These are phyloP conservation scores for Claviceps sp. DNA, from an alignment of 2,329 filamentous ascomycete species.

Conservation along the genomic window DNA sequence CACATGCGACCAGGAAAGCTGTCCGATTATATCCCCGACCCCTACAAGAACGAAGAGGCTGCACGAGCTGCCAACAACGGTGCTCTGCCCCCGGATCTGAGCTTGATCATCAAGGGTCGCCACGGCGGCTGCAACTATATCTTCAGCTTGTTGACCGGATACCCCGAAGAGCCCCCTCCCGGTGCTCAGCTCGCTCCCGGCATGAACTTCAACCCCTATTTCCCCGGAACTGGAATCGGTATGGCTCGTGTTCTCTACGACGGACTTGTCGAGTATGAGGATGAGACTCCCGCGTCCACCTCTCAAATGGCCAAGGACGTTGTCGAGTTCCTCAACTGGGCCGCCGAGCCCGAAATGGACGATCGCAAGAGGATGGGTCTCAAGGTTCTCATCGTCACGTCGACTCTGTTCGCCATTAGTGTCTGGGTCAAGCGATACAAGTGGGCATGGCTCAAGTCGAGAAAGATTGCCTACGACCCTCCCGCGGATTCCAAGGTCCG, in stretches of 20 bases:
- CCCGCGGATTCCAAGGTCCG: slow-evolving; percentile 44
- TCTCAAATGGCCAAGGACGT: slow-evolving; percentile 99
- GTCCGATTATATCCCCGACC: slow-evolving; percentile 86
- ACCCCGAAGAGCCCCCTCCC: slow-evolving; percentile 89
- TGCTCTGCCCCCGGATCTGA: slow-evolving; percentile 93
- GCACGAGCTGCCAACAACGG: slow-evolving; percentile 97
- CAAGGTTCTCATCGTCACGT: slow-evolving; percentile 77
- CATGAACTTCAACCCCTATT: slow-evolving; percentile 99
- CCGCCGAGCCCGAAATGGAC: slow-evolving; percentile 98
- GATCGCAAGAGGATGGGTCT: slow-evolving; percentile 99
- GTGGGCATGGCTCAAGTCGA: slow-evolving; percentile 91
- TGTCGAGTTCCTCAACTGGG: slow-evolving; percentile 97
- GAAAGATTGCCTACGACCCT: slow-evolving; percentile 82
- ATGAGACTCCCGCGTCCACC: slow-evolving; percentile 82
- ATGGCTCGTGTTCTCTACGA: slow-evolving; percentile 99
- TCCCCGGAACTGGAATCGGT: slow-evolving; percentile 95
- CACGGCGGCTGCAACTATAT: slow-evolving; percentile 98
- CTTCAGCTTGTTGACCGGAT: slow-evolving; percentile 91
- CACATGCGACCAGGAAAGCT: slow-evolving; percentile 98
- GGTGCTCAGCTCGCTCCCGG: slow-evolving; percentile 75
- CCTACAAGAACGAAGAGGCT: slow-evolving; percentile 99
- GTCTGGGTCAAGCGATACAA: slow-evolving; percentile 99
- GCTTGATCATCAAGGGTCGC: slow-evolving; percentile 91
- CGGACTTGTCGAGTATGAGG: slow-evolving; percentile 94
- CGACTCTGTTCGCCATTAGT: slow-evolving; percentile 70